Percentiles rank a stretch among this genome's conserved stretches.
phyloP scores from a whole-genome alignment of 768 basidiomycete genomes.

The Trametes coccinea region DNA sequence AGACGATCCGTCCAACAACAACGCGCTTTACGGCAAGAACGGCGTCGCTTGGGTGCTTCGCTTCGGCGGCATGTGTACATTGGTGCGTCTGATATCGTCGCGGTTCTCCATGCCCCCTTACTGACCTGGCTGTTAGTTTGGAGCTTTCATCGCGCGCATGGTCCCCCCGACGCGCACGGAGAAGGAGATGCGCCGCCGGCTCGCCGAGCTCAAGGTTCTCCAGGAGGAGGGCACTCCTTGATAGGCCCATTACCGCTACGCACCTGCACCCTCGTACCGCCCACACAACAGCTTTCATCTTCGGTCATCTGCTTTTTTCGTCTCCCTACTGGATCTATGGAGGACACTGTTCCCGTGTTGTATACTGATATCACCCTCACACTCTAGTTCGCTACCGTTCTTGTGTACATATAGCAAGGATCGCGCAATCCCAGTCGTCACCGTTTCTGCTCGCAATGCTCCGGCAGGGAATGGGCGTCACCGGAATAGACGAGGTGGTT shows the following conservation, averaged over 20 bases:
- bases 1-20: conserved; percentile 44
- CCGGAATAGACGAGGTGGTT: conserved; percentile 33
- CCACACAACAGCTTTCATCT: not conserved
- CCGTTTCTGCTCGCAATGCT: conserved; percentile 43
- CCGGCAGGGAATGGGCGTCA: conserved; percentile 54
- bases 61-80: conserved; percentile 85
- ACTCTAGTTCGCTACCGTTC: not conserved
- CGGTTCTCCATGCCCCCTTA: not conserved
- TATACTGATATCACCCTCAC: conserved; percentile 8
- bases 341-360: conserved; percentile 13
- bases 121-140: conserved; percentile 40
- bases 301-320: not conserved
- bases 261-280: too few relatives aligned
- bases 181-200: conserved; percentile 80
- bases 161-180: conserved; percentile 91
- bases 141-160: conserved; percentile 74
- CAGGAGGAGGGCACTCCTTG: conserved; percentile 53
- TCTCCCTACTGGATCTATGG: not conserved
- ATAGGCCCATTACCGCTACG: not conserved
- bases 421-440: conserved; percentile 57
- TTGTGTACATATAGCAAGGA: conserved; percentile 44
- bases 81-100: conserved; percentile 40
- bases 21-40: conserved; percentile 75
- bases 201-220: conserved; percentile 78
- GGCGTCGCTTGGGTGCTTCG: conserved; percentile 94